Base-by-base conservation (phyloP, 2,329 filamentous ascomycete genomes). In the Cadophora luteo-olivacea region DNA sequence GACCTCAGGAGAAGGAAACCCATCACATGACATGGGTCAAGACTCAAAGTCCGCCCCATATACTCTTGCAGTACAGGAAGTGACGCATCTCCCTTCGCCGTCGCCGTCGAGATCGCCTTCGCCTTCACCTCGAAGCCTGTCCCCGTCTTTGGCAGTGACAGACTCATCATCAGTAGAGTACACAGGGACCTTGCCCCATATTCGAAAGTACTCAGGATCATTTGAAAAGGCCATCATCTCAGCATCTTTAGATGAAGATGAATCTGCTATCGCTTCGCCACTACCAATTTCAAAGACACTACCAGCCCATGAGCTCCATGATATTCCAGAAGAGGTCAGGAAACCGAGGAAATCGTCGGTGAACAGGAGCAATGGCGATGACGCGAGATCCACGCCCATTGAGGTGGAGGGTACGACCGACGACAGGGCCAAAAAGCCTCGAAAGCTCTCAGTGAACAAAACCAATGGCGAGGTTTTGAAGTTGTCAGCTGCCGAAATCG, bases 401-500 rank as follows among this genome's bases (percentile, higher is more conserved):
- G 85, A 88, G 73, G 88, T 89, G 75, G 84, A 87, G 64, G 84
- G 86, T 68, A 78, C 90, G 68, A 83, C 85, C 16, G 77, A 77
- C 58, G 74, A 77, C 63, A 74, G 70, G 57, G 24, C 66, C 33
- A 70, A 68, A 32, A 66, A 54, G n/a, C 41, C 64, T 32, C 68
- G 73, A 41, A 76, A 74, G 49, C 55, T 70, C 14, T 76, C 75
- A 11, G 52, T 70, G 4, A 66, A 72, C 2, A 74, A 70, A 58
- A 57, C 49, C 12, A 69, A 68, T 55, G 69, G 84, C 83, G 69
- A 82, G 60, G 78, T 88, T 58, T 82, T 85, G 65, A 84, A 86
- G 48, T 80, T 90, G 32, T 88, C 87, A 0, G 85, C 85, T 8
- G 84, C 82, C 48, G 85, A 88, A 73, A 88, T 90, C 75, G 84